These are phyloP conservation scores for Pisolithus sp. DNA, from an alignment of 768 basidiomycete species.

Conservation along the genomic window DNA sequence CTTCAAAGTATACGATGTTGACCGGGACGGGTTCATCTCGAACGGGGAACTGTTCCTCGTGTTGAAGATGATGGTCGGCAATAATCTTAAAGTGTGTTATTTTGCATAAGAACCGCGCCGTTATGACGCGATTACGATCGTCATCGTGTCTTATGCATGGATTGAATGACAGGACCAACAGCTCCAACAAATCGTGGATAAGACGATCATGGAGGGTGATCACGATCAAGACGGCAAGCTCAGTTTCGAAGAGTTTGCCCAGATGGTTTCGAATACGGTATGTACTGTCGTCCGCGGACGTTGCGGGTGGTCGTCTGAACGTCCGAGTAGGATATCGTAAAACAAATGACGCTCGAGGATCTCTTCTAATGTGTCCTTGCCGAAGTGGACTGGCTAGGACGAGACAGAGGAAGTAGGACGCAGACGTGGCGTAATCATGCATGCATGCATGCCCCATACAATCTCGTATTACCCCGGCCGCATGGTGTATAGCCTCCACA, in stretches of 20 bases:
- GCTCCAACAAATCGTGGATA: slow-evolving; percentile 98
- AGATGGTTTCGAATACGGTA: slow-evolving; percentile 96
- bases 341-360: slow-evolving; percentile 97
- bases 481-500: too few species aligned
- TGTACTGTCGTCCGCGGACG: slow-evolving; percentile 18
- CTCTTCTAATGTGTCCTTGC: slow-evolving; percentile 49
- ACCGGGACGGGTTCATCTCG: slow-evolving; percentile 94
- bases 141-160: not conserved
- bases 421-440: not conserved
- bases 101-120: not conserved
- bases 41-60: slow-evolving; percentile 98
- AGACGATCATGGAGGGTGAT: slow-evolving; percentile 99
- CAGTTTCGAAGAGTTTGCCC: slow-evolving; percentile 93
- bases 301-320: slow-evolving; percentile 5
- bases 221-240: slow-evolving; percentile 97
- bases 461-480: too few species aligned
- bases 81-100: slow-evolving; percentile 80
- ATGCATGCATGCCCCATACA: not conserved
- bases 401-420: not conserved
- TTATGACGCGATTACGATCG: not conserved
- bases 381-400: not conserved
- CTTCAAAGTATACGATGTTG: slow-evolving; percentile 99
- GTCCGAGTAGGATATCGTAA: slow-evolving; percentile 82
- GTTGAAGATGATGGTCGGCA: slow-evolving; percentile 99
- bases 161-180: slow-evolving; percentile 73